Evolutionary conservation across 495 filamentous ascomycete species (phyloP).

Genomic region (Parachaetomium inaequale): DNA sequence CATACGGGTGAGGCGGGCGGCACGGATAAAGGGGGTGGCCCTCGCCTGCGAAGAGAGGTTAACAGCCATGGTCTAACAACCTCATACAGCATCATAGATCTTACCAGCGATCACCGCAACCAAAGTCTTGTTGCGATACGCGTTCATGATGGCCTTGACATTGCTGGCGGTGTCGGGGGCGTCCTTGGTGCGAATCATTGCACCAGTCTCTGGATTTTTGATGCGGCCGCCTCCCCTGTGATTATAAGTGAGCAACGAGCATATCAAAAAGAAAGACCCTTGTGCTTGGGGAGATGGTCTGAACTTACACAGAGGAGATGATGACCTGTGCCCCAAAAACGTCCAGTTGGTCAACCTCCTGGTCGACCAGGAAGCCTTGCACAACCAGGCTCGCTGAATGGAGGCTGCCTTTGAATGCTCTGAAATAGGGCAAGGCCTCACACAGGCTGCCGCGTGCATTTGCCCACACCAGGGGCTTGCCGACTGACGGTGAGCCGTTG

Average conservation of each 20-base stretch:
- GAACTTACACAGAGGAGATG: constrained; percentile 61
- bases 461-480: constrained; percentile 44
- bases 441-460: constrained; percentile 59
- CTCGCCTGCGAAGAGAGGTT: constrained; percentile 40
- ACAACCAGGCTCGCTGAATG: constrained; percentile 49
- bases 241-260: constrained; percentile 1
- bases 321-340: constrained; percentile 62
- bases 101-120: constrained; percentile 61
- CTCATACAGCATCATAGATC: constrained; percentile 10
- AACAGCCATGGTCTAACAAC: constrained; percentile 16
- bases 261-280: not conserved
- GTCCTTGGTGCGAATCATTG: constrained; percentile 39
- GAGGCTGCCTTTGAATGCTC: constrained; percentile 56
- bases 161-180: constrained; percentile 38
- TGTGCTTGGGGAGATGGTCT: not conserved
- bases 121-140: constrained; percentile 37
- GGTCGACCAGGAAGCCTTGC: constrained; percentile 61
- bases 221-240: constrained; percentile 52
- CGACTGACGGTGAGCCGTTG: not conserved
- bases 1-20: constrained; percentile 59
- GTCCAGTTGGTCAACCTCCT: constrained; percentile 51
- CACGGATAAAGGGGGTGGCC: constrained; percentile 51
- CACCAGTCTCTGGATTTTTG: constrained; percentile 37
- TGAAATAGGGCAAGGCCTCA: constrained; percentile 66
- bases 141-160: constrained; percentile 36